Conservation (phyloP, 768 basidiomycete genomes). For the Crassisporium funariophilum region DNA sequence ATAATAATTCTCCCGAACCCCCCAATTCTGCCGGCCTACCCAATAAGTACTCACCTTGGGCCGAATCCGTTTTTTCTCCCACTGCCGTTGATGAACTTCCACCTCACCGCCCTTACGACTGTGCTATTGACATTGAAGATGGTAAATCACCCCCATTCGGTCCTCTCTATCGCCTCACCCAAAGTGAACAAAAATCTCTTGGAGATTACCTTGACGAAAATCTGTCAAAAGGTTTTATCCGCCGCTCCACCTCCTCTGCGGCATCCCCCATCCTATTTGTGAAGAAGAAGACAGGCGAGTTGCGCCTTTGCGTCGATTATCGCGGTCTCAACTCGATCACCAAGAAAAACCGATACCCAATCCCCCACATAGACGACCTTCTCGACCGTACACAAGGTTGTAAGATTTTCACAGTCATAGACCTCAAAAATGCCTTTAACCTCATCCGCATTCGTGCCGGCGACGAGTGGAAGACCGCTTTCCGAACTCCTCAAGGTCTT, state of each 20-base stretch:
- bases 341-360: slow-evolving; percentile 31
- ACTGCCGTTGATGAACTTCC: slow-evolving; percentile 27
- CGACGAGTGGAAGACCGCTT: not conserved
- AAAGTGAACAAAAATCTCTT: slow-evolving; percentile 32
- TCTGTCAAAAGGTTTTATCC: slow-evolving; percentile 35
- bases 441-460: slow-evolving; percentile 5
- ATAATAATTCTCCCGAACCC: slow-evolving; percentile 4
- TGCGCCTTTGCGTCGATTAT: slow-evolving; percentile 35
- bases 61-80: slow-evolving; percentile 26
- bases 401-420: not conserved
- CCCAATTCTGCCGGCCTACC: slow-evolving; percentile 15
- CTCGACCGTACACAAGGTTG: not conserved
- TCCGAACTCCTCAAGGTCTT: not conserved
- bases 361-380: slow-evolving; percentile 30
- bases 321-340: slow-evolving; percentile 36
- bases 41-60: slow-evolving; percentile 28
- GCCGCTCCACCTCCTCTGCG: slow-evolving; percentile 29
- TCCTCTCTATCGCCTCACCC: slow-evolving; percentile 12
- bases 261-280: slow-evolving; percentile 36
- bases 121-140: slow-evolving; percentile 34
- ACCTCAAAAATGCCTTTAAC: not conserved
- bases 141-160: slow-evolving; percentile 13
- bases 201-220: slow-evolving; percentile 20
- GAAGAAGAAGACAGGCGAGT: slow-evolving; percentile 33
- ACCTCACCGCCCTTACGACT: slow-evolving; percentile 36